Percentiles rank a stretch among this genome's conserved stretches.
These are phyloP conservation scores for Earliella scabrosa DNA, from an alignment of 1,284 basidiomycete species.

Conservation along the genomic window DNA sequence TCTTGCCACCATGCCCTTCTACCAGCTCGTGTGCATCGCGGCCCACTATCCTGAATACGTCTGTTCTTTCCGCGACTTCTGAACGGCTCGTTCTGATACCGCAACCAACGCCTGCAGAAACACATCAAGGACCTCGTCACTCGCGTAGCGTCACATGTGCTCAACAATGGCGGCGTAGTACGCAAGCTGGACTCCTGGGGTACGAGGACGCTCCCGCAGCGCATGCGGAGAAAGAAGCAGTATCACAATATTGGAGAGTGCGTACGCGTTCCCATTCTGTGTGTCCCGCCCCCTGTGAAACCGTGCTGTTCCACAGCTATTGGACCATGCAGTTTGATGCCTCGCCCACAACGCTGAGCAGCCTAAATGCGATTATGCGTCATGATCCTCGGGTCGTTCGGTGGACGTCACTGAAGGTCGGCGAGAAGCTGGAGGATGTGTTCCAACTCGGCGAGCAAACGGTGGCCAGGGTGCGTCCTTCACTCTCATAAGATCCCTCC, in stretches of 20 bases:
- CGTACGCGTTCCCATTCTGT: conserved; percentile 40
- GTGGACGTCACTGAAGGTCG: conserved; percentile 83
- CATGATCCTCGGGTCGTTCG: conserved; percentile 83
- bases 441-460: conserved; percentile 36
- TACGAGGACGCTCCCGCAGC: conserved; percentile 73
- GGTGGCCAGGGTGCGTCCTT: not conserved
- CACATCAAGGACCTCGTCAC: conserved; percentile 80
- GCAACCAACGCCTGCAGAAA: conserved; percentile 45
- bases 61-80: conserved; percentile 28
- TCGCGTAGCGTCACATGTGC: conserved; percentile 73
- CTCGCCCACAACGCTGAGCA: conserved; percentile 69
- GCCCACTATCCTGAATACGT: conserved; percentile 78
- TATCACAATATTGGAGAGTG: conserved; percentile 77
- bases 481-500: no score
- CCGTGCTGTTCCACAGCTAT: conserved; percentile 58
- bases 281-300: not conserved
- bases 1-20: conserved; percentile 69
- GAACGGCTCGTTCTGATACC: not conserved
- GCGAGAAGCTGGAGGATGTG: conserved; percentile 73
- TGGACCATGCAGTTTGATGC: conserved; percentile 92
- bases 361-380: conserved; percentile 69
- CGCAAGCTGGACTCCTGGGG: conserved; percentile 81
- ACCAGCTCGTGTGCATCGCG: conserved; percentile 80
- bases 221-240: conserved; percentile 73
- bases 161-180: conserved; percentile 82